A percentile compares a stretch with the other conserved stretches of the same genome.
Evolutionary conservation across 169 alveolate genomes (phyloP).

Genomic region (Babesia sp.): DNA sequence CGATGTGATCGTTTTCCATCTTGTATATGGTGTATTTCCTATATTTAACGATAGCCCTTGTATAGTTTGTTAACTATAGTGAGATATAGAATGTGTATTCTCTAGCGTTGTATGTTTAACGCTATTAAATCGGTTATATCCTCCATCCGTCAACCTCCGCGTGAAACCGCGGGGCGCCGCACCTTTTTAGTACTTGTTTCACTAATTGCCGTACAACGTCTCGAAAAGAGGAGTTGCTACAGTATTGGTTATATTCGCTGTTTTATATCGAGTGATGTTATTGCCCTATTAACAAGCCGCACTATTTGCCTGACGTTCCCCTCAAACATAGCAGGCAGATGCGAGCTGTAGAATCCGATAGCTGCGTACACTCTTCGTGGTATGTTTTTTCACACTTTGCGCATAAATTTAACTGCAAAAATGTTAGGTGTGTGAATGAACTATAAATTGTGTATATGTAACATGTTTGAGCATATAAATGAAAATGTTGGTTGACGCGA

Average conservation of each 20-base stretch:
- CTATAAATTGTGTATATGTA: neutral
- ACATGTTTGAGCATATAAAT: neutral
- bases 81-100: too few relatives aligned
- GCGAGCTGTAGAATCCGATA: neutral
- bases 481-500: too few relatives aligned
- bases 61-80: too few relatives aligned
- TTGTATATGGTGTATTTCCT: too few relatives aligned
- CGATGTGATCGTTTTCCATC: constrained; percentile 32
- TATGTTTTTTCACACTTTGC: neutral
- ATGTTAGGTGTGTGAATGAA: neutral
- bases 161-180: neutral
- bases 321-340: constrained; percentile 1
- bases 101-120: too few relatives aligned
- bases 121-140: too few relatives aligned
- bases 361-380: neutral
- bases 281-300: neutral
- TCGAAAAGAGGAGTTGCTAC: neutral
- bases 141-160: neutral
- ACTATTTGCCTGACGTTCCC: constrained; percentile 8
- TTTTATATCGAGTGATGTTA: neutral
- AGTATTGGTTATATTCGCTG: too few relatives aligned
- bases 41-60: too few relatives aligned
- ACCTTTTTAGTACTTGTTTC: neutral
- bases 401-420: neutral
- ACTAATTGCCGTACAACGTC: neutral